phyloP scores from a whole-genome alignment of 1,139 yeast genomes.

The Yamadazyma trypodendri region DNA sequence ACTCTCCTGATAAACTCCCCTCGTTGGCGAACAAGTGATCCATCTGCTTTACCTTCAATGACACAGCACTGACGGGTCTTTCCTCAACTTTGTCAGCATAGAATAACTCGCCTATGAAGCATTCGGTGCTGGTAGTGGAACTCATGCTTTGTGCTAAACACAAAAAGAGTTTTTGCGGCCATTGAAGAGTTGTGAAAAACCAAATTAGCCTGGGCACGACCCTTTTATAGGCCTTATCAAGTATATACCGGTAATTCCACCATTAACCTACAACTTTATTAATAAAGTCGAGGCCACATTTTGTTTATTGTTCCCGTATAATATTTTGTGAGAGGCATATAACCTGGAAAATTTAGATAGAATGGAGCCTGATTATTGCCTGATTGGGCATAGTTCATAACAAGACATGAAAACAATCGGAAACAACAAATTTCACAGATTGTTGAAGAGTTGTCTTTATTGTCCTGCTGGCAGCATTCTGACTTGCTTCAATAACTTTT shows the following conservation, averaged over 20 bases:
- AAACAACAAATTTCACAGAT: slow-evolving; percentile 4
- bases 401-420: slow-evolving; percentile 4
- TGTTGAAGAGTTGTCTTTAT: slow-evolving; percentile 4
- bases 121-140: neutral
- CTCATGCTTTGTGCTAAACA: neutral
- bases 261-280: too few relatives aligned
- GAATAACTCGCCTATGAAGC: neutral
- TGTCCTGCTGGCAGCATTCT: slow-evolving; percentile 6
- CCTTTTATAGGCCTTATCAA: neutral
- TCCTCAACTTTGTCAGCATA: neutral
- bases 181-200: neutral
- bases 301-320: neutral
- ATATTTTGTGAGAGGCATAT: neutral
- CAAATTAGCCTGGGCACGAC: too few relatives aligned
- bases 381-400: slow-evolving; percentile 3
- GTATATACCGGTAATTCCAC: too few relatives aligned
- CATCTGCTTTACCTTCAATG: slow-evolving; percentile 1
- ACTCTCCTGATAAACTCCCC: neutral
- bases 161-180: slow-evolving; percentile 1
- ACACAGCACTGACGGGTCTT: slow-evolving; percentile 2
- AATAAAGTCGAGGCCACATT: too few relatives aligned
- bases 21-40: neutral
- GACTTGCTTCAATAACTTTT: slow-evolving; percentile 7
- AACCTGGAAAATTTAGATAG: neutral
- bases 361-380: neutral